Percentiles rank a stretch among this genome's conserved stretches.
phyloP scores from a whole-genome alignment of 2,329 filamentous ascomycete genomes.

The Lasiodiplodia sp. region DNA sequence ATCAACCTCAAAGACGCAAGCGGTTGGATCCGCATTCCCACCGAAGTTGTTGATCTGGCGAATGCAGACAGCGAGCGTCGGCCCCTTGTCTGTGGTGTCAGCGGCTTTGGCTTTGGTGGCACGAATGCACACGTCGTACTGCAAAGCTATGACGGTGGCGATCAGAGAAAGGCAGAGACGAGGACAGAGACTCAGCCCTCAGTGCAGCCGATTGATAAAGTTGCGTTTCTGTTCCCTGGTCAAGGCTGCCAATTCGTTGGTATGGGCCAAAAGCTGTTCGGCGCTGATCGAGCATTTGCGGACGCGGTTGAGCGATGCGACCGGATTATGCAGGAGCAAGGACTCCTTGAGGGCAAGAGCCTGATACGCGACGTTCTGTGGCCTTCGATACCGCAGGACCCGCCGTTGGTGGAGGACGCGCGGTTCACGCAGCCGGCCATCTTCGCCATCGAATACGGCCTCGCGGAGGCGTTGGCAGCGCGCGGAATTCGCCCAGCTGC shows the following conservation, averaged over 20 bases:
- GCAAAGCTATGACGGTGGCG: slow-evolving; percentile 6
- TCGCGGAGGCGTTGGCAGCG: slow-evolving; percentile 40
- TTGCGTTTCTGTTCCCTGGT: neutral
- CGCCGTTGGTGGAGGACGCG: slow-evolving; percentile 27
- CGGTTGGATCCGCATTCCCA: neutral
- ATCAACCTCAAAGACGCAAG: neutral
- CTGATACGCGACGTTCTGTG: neutral
- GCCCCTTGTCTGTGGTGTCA: slow-evolving; percentile 29
- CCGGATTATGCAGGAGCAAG: neutral
- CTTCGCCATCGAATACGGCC: slow-evolving; percentile 47
- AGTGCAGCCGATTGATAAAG: neutral
- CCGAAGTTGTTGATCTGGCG: neutral
- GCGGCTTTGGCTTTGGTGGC: slow-evolving; percentile 33
- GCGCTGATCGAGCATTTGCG: neutral
- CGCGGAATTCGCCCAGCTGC: slow-evolving; percentile 40
- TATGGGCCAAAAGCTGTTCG: neutral
- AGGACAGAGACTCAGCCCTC: too few relatives aligned
- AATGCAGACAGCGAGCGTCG: neutral
- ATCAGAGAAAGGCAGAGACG: too few relatives aligned
- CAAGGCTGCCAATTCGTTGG: neutral
- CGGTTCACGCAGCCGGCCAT: slow-evolving; percentile 44
- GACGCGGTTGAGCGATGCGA: neutral
- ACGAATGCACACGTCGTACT: slow-evolving; percentile 32
- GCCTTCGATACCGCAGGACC: neutral
- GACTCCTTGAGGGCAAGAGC: neutral